Evolutionary conservation across 2,329 filamentous ascomycete species (phyloP).

Genomic region (Pseudogymnoascus sp.): DNA sequence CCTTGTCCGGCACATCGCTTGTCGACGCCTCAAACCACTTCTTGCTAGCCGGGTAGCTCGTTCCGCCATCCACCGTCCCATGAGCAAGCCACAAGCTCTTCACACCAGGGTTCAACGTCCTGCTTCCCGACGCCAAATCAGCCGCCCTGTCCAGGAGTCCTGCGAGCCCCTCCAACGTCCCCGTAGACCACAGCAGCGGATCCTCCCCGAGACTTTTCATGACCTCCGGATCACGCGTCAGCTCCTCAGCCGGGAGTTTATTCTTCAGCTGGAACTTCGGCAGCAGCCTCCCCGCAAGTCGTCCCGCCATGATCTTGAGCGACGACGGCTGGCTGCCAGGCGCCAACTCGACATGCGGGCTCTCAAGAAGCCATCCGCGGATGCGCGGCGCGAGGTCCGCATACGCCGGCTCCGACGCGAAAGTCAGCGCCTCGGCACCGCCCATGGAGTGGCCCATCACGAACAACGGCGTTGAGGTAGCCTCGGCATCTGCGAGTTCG

Average conservation of each 20-base stretch:
- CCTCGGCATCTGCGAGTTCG: conserved; percentile 37
- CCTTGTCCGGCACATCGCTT: conserved; percentile 55
- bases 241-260: conserved; percentile 51
- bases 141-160: conserved; percentile 68
- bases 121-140: conserved; percentile 48
- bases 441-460: conserved; percentile 90
- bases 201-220: conserved; percentile 56
- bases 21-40: conserved; percentile 49
- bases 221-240: conserved; percentile 61
- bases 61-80: conserved; percentile 65
- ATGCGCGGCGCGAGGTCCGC: conserved; percentile 50
- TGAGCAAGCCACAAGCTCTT: conserved; percentile 64
- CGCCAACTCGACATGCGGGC: conserved; percentile 71
- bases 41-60: conserved; percentile 56
- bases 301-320: conserved; percentile 57
- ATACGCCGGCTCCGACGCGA: conserved; percentile 44
- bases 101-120: conserved; percentile 45
- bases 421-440: conserved; percentile 64
- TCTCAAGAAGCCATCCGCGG: conserved; percentile 65
- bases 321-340: conserved; percentile 54
- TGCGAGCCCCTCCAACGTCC: conserved; percentile 73
- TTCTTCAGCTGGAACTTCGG: conserved; percentile 61
- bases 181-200: conserved; percentile 68
- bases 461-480: conserved; percentile 56
- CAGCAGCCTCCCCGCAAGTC: conserved; percentile 58